Conservation (phyloP, 352 stramenopile species). For the Pythium rhizo-oryzae region DNA sequence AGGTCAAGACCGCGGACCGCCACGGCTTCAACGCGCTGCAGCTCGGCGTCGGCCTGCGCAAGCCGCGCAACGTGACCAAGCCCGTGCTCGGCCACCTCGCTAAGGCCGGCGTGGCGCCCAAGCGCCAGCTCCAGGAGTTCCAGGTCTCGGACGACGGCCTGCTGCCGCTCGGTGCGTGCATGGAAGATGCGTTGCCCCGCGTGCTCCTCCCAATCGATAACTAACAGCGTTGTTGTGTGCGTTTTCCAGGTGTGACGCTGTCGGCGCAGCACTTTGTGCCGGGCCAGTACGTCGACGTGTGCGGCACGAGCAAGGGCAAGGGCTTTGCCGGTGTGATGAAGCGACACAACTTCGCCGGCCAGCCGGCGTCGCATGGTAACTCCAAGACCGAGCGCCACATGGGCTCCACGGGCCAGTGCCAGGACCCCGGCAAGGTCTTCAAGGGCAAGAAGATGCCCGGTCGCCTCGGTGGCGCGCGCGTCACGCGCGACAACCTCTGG, state of each 20-base stretch:
- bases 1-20: conserved; percentile 94
- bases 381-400: conserved; percentile 96
- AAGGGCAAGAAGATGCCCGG: conserved; percentile 99
- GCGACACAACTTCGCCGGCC: conserved; percentile 96
- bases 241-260: conserved; percentile 76
- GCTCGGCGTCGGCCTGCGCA: conserved; percentile 96
- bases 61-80: conserved; percentile 96
- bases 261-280: conserved; percentile 97
- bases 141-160: conserved; percentile 91
- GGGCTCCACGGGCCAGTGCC: conserved; percentile 97
- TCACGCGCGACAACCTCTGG: conserved; percentile 97
- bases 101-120: conserved; percentile 92
- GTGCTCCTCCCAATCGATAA: neutral
- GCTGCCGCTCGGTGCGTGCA: conserved; percentile 68
- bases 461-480: conserved; percentile 93
- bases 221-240: neutral
- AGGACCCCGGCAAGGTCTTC: conserved; percentile 98
- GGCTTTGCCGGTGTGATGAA: conserved; percentile 98
- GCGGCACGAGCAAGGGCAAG: conserved; percentile 92
- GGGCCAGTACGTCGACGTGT: conserved; percentile 98
- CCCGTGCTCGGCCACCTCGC: conserved; percentile 91
- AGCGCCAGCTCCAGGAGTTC: conserved; percentile 96
- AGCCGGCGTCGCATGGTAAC: conserved; percentile 97
- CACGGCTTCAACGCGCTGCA: conserved; percentile 96
- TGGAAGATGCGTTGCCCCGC: neutral